Evolutionary conservation across 1,284 basidiomycete species (phyloP).

Genomic region (Microbotryum saponariae): DNA sequence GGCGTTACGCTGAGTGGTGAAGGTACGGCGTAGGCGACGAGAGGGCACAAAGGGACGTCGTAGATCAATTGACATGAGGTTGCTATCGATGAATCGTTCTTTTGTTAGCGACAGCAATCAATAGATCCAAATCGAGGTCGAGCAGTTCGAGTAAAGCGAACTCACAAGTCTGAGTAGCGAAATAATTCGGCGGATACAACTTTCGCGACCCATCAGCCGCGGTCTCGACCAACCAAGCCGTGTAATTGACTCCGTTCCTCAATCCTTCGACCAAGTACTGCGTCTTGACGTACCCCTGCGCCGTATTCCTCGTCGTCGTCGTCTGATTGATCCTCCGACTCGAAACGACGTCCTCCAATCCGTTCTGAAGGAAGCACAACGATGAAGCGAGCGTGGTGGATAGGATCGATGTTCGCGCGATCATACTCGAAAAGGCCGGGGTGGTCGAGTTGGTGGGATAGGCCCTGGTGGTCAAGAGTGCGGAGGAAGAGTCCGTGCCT

Average conservation of each 20-base stretch:
- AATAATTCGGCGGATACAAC: conserved; percentile 27
- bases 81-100: conserved; percentile 13
- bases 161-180: conserved; percentile 39
- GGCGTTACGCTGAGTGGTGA: conserved; percentile 35
- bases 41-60: conserved; percentile 42
- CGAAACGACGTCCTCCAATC: no score
- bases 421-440: conserved; percentile 32
- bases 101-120: conserved; percentile 17
- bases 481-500: conserved; percentile 38
- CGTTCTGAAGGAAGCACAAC: conserved; percentile 34
- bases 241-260: conserved; percentile 39
- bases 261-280: conserved; percentile 36
- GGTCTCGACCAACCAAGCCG: conserved; percentile 40
- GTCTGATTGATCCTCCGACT: conserved; percentile 25
- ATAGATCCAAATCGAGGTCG: conserved; percentile 8
- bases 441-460: conserved; percentile 34
- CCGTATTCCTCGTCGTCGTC: conserved; percentile 14
- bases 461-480: conserved; percentile 35
- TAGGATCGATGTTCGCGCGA: conserved; percentile 35
- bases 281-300: conserved; percentile 23
- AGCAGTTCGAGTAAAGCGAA: neutral
- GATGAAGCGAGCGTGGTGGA: conserved; percentile 37
- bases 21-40: conserved; percentile 44
- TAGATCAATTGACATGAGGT: conserved; percentile 41
- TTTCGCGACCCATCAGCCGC: conserved; percentile 16